Evolutionary conservation across 495 filamentous ascomycete species (phyloP).

Genomic region (Aspergillus incahuasiensis): DNA sequence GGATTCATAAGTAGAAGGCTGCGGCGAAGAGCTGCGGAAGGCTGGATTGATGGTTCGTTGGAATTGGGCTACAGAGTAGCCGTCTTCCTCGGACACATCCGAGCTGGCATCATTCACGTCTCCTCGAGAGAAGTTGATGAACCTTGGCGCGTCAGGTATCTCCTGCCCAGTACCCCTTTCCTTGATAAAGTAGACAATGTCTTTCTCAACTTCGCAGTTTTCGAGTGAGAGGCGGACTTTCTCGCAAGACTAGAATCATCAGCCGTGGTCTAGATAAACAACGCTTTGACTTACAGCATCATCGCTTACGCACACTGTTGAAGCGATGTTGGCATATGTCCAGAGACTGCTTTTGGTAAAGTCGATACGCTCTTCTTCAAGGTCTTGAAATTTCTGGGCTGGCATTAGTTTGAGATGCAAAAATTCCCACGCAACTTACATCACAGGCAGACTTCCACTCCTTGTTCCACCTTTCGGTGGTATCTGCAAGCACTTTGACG

Average conservation of each 20-base stretch:
- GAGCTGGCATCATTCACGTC: slow-evolving; percentile 78
- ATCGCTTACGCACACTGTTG: slow-evolving; percentile 98
- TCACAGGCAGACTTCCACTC: slow-evolving; percentile 98
- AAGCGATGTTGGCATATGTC: slow-evolving; percentile 95
- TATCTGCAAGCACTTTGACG: slow-evolving; percentile 91
- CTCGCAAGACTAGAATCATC: slow-evolving; percentile 66
- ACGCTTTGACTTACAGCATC: slow-evolving; percentile 58
- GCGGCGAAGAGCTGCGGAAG: slow-evolving; percentile 86
- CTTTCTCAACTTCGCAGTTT: slow-evolving; percentile 93
- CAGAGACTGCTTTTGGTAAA: slow-evolving; percentile 96
- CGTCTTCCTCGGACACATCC: slow-evolving; percentile 77
- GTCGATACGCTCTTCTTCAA: slow-evolving; percentile 95
- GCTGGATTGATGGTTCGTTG: slow-evolving; percentile 91
- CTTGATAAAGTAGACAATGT: slow-evolving; percentile 85
- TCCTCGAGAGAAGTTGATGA: slow-evolving; percentile 96
- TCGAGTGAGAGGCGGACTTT: slow-evolving; percentile 94
- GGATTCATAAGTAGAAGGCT: slow-evolving; percentile 80
- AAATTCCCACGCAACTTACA: slow-evolving; percentile 34
- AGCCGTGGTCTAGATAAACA: slow-evolving; percentile 11
- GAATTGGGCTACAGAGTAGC: slow-evolving; percentile 91
- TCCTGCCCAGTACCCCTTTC: slow-evolving; percentile 91
- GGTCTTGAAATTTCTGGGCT: slow-evolving; percentile 89
- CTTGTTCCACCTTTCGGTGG: slow-evolving; percentile 91
- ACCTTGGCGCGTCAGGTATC: slow-evolving; percentile 94
- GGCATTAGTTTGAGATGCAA: slow-evolving; percentile 21